phyloP scores from a whole-genome alignment of 306 rosid species.

The Begonia loranthoides region DNA sequence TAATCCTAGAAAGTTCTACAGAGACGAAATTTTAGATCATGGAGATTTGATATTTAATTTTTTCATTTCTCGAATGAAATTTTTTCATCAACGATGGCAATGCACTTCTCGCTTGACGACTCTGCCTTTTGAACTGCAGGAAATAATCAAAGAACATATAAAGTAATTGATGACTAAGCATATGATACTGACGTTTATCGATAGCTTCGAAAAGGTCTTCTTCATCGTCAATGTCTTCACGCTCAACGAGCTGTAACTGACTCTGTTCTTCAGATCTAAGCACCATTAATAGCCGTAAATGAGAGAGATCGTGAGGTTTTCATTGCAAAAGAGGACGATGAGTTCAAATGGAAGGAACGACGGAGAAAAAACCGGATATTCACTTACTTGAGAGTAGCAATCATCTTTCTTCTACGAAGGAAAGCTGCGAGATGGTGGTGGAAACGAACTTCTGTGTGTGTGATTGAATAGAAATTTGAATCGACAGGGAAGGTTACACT shows the following conservation, averaged over 20 bases:
- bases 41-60: too few relatives aligned
- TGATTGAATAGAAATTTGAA: too few relatives aligned
- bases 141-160: not conserved
- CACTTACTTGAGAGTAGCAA: slow-evolving; percentile 67
- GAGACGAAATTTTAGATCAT: too few relatives aligned
- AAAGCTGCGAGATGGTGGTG: not conserved
- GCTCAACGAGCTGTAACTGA: slow-evolving; percentile 87
- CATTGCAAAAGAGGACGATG: not conserved
- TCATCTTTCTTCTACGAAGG: slow-evolving; percentile 28
- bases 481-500: too few relatives aligned
- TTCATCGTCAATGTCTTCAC: slow-evolving; percentile 73
- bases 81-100: too few relatives aligned
- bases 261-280: slow-evolving; percentile 68
- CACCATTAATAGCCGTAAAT: slow-evolving; percentile 7
- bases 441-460: too few relatives aligned
- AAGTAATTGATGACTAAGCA: not conserved
- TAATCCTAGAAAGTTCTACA: too few relatives aligned
- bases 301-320: slow-evolving; percentile 2
- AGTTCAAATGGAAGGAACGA: slow-evolving; percentile 5
- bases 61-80: too few relatives aligned
- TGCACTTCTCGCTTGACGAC: too few relatives aligned
- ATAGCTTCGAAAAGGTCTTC: slow-evolving; percentile 91
- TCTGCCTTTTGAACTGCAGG: not conserved
- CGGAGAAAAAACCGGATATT: slow-evolving; percentile 8
- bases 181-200: slow-evolving; percentile 52